phyloP scores from a whole-genome alignment of 345 rosid species.

The Lumnitzera racemosa region DNA sequence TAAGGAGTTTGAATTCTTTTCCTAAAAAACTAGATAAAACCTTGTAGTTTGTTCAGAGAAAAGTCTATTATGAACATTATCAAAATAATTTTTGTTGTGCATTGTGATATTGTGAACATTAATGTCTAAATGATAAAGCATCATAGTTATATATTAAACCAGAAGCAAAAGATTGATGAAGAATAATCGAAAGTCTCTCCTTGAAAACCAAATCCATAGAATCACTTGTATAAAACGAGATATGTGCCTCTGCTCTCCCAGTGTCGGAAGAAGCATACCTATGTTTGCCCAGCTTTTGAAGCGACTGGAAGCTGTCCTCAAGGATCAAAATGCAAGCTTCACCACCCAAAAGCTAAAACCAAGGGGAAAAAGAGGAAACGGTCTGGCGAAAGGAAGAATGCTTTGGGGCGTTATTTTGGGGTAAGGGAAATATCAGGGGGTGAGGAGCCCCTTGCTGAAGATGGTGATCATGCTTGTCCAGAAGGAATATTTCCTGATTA shows the following conservation, averaged over 20 bases:
- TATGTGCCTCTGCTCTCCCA: conserved; percentile 20
- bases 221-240: conserved; percentile 8
- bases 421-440: conserved; percentile 24
- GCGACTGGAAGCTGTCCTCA: conserved; percentile 71
- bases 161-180: too few species aligned
- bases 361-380: conserved; percentile 59
- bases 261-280: conserved; percentile 96
- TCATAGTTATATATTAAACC: too few species aligned
- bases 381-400: conserved; percentile 38
- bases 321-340: conserved; percentile 88
- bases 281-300: conserved; percentile 67
- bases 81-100: too few species aligned
- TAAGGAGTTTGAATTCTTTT: too few species aligned
- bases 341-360: conserved; percentile 64
- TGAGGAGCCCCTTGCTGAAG: conserved; percentile 19
- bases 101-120: too few species aligned
- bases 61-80: too few species aligned
- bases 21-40: too few species aligned
- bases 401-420: conserved; percentile 67
- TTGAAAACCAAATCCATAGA: too few species aligned
- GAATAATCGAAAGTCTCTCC: too few species aligned
- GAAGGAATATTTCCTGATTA: conserved; percentile 40
- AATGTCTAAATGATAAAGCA: too few species aligned
- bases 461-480: conserved; percentile 11
- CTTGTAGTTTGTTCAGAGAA: too few species aligned